Base-by-base conservation (phyloP, 768 basidiomycete species). In the Leccinum aurantiacum region DNA sequence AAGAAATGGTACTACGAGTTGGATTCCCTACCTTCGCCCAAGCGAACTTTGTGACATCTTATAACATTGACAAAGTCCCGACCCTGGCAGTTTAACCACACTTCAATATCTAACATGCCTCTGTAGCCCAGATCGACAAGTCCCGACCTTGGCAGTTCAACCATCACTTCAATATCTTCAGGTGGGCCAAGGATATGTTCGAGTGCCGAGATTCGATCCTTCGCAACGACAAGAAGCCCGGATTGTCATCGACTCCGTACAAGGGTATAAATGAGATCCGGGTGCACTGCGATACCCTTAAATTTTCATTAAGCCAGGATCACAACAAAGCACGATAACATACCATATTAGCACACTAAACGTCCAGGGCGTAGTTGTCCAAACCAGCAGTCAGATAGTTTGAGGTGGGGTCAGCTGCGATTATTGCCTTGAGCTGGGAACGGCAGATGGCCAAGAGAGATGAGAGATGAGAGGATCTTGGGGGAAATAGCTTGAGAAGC, bases 331-430 rank as follows among this genome's bases (percentile, higher is more conserved):
- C 35, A 19, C 25, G n/a, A 31, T 46, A 9, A 58, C 82, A 46
- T 65, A 94, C 95, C 90, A 95, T 93, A 69, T 99, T 98, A 2
- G 93, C 92, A 27, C 7, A 6, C 91, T 93, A 51, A 98, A 76
- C 4, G 93, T 98, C 96, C 96, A 99, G 1, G 96, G 92, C 0
- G 96, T 98, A 4, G 96, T 98, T 3, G 96, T 98, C 96, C 96
- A 99, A 4, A 96, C 90, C 17, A 94, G 77, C 10, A 97, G 66
- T 29, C 81, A 79, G 11, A 88, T 73, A 52, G 67, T 17, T 64
- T 70, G 27, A 7, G 27, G 27, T 27, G 27, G 27, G 27, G 27
- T 27, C 29, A 31, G 29, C 29, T 31, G 29, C 9, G 29, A 31
- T 31, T 31, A 31, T 31, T 31, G 29, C 29, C 29, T 31, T 31